These are phyloP conservation scores for Ophiocordyceps camponoti-saundersi DNA, from an alignment of 2,329 filamentous ascomycete genomes.

Conservation along the genomic window DNA sequence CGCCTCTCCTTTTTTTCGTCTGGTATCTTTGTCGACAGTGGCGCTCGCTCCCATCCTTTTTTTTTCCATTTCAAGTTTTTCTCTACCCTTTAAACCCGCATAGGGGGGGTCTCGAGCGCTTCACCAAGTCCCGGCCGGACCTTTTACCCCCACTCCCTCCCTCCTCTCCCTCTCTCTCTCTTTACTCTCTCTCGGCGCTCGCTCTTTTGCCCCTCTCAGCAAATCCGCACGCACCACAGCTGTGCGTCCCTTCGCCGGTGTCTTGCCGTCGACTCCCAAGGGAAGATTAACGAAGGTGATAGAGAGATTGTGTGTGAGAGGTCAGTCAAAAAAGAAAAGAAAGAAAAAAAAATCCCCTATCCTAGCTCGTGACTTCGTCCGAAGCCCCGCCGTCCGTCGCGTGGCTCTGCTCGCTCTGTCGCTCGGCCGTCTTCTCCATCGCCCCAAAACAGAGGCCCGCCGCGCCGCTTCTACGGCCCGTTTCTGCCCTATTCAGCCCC, in stretches of 20 bases:
- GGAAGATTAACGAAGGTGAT: too few relatives aligned
- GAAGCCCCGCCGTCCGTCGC: neutral
- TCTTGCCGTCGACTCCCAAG: neutral
- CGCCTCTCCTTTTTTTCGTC: neutral
- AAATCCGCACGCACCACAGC: neutral
- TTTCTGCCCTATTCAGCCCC: neutral
- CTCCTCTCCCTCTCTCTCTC: neutral
- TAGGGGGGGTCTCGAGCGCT: neutral
- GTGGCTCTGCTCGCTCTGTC: neutral
- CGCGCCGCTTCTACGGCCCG: neutral
- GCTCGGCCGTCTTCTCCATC: neutral
- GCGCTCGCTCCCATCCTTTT: neutral
- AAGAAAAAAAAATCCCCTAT: neutral
- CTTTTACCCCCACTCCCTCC: neutral
- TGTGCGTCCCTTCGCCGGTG: neutral
- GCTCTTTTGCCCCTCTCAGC: neutral
- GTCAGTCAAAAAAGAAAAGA: neutral
- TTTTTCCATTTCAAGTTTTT: neutral
- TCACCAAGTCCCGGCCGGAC: neutral
- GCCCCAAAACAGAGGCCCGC: neutral
- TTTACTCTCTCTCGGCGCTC: neutral
- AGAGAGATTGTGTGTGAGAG: neutral
- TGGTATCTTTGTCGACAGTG: neutral
- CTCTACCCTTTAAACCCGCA: neutral
- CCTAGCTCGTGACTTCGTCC: neutral